Base-by-base conservation (phyloP, 495 filamentous ascomycete genomes). In the Aspergillus indologenus region DNA sequence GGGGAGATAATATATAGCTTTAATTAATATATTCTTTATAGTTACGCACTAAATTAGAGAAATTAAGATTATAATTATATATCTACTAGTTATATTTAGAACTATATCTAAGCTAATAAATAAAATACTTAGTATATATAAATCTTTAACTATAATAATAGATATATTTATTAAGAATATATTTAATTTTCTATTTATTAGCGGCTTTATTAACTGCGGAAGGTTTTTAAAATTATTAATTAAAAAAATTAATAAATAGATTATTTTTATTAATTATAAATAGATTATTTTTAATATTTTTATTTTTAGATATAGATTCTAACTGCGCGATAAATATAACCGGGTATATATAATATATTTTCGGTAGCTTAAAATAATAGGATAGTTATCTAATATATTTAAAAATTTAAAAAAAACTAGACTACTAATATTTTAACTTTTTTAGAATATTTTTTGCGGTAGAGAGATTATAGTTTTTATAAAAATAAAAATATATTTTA, bases 71-170 rank as follows among this genome's bases (percentile, higher is more conserved):
- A 40, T 40, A 40, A 40, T 40, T 11, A 40, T 40, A 40, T 40
- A 40, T 40, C 12, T 40, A 40, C 34, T 40, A 15, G 12, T 40
- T 40, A 11, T 40, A 40, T 40, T 40, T 2, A 7, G 12, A 11
- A 53, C 2, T 40, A 62, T 40, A 61, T 43, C 43, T 23, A 26
- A 34, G 54, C 57, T 50, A 54, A 54, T 60, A 56, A 45, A 56
- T 44, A 65, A 40, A 11, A 40, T 11, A 40, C 12, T 40, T 11
- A 6, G 12, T 40, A 40, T 40, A 40, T 40, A 40, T 40, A 40
- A 9, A 29, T 29, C 26, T 9, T 29, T 29, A 29, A 9, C 12
- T 40, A 40, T 40, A 11, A 7, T 40, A 40, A 15, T 40, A 40
- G 2, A 40, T 40, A 9, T 40, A 40, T 11, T 40, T 11, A 40